Evolutionary conservation across 2,329 filamentous ascomycete species (phyloP).

Genomic region (Pseudovirgaria hyperparasitica): DNA sequence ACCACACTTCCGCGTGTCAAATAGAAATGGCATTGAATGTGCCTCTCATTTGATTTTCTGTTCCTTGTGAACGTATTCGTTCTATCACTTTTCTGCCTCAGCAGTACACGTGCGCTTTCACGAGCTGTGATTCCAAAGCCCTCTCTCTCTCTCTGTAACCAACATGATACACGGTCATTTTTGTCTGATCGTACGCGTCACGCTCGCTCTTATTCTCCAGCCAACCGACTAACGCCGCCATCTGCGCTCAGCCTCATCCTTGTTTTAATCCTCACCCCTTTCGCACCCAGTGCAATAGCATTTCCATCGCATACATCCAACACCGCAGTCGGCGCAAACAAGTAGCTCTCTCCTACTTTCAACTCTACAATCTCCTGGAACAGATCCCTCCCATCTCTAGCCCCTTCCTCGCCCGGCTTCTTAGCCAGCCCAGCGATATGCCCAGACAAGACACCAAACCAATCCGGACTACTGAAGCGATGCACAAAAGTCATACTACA

Average conservation of each 20-base stretch:
- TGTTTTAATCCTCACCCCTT: conserved; percentile 23
- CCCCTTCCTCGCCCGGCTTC: conserved; percentile 6
- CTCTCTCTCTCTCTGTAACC: too few relatives aligned
- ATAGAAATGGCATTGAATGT: too few relatives aligned
- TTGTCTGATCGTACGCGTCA: too few relatives aligned
- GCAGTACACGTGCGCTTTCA: too few relatives aligned
- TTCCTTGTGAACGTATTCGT: too few relatives aligned
- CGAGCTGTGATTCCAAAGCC: too few relatives aligned
- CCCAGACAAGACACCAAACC: conserved; percentile 37
- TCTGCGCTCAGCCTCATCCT: conserved; percentile 30
- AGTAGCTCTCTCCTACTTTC: conserved; percentile 34
- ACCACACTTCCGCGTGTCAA: too few relatives aligned
- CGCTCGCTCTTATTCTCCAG: conserved; percentile 4
- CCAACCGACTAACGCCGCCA: conserved; percentile 30
- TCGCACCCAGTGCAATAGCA: conserved; percentile 6
- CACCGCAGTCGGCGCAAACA: conserved; percentile 36
- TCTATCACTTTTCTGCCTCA: too few relatives aligned
- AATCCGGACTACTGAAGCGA: conserved; percentile 54
- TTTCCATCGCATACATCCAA: conserved; percentile 12
- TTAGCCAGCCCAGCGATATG: conserved; percentile 34
- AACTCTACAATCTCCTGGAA: conserved; percentile 37
- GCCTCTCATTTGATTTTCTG: too few relatives aligned
- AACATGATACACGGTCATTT: too few relatives aligned
- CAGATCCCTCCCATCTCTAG: conserved; percentile 14
- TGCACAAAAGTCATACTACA: conserved; percentile 63